These are phyloP conservation scores for Pittosporum tobira DNA, from an alignment of 129 eudicot species.

Conservation along the genomic window DNA sequence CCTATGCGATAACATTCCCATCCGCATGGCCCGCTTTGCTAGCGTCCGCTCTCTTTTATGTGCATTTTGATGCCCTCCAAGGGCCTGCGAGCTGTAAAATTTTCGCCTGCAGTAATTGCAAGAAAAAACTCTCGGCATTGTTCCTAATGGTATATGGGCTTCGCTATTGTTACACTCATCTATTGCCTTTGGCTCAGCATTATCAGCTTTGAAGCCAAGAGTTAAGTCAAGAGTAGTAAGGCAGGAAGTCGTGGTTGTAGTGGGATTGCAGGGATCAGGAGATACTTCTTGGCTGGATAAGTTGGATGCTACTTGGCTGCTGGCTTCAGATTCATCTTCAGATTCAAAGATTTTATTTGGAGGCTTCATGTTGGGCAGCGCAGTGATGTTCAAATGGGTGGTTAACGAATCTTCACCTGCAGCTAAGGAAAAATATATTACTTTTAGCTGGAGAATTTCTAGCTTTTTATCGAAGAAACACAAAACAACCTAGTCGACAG, in stretches of 20 bases:
- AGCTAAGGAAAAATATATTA: background rate
- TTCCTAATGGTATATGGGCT: slow-evolving; percentile 24
- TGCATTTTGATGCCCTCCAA: slow-evolving; percentile 96
- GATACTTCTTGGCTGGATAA: slow-evolving; percentile 28
- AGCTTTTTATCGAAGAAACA: background rate
- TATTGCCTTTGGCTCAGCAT: slow-evolving; percentile 15
- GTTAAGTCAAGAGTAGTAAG: slow-evolving; percentile 50
- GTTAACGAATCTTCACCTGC: background rate
- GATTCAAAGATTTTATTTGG: slow-evolving; percentile 34
- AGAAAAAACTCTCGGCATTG: slow-evolving; percentile 51
- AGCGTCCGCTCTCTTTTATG: slow-evolving; percentile 85
- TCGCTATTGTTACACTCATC: slow-evolving; percentile 7
- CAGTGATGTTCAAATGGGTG: background rate
- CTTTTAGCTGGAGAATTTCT: background rate
- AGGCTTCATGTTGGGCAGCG: slow-evolving; percentile 36
- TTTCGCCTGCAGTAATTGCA: slow-evolving; percentile 84
- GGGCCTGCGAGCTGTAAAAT: slow-evolving; percentile 86
- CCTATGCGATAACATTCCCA: slow-evolving; percentile 67
- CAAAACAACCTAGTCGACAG: too few species aligned
- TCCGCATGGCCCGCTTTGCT: slow-evolving; percentile 73
- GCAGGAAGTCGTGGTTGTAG: slow-evolving; percentile 20
- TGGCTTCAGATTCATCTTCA: slow-evolving; percentile 51
- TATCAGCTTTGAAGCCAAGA: slow-evolving; percentile 34
- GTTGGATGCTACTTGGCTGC: slow-evolving; percentile 45
- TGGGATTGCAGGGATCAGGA: slow-evolving; percentile 22